A percentile compares a stretch with the other conserved stretches of the same genome.
These are phyloP conservation scores for Phytophthora idaei DNA, from an alignment of 352 stramenopile species.

Conservation along the genomic window DNA sequence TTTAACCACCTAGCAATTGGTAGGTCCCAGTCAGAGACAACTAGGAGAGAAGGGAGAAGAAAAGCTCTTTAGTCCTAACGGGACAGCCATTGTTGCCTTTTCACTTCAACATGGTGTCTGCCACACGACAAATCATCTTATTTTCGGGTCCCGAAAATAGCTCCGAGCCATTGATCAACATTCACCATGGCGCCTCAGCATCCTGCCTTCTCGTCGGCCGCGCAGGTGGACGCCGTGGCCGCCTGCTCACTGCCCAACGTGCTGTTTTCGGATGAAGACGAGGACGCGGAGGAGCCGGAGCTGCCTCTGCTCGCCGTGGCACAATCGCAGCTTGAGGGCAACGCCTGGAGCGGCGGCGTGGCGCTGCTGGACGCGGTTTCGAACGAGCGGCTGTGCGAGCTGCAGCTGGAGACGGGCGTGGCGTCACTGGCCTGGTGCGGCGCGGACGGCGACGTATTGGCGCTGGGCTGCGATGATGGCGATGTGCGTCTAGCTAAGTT, in stretches of 20 bases:
- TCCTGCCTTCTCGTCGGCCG: conserved; percentile 30
- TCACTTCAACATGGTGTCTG: conserved; percentile 25
- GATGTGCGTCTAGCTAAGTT: conserved; percentile 62
- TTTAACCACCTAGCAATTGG: conserved; percentile 5
- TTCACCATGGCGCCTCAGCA: conserved; percentile 20
- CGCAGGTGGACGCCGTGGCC: conserved; percentile 58
- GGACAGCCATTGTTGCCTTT: conserved; percentile 13
- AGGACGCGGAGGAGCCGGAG: conserved; percentile 29
- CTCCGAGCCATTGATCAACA: conserved; percentile 1
- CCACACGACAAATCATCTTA: conserved; percentile 8
- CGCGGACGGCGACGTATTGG: conserved; percentile 52
- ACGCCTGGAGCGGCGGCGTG: conserved; percentile 72
- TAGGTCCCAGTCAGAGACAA: conserved; percentile 17
- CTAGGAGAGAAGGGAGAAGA: conserved; percentile 32
- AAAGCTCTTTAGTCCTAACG: conserved; percentile 12
- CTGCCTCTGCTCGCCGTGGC: conserved; percentile 60
- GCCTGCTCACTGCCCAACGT: conserved; percentile 31
- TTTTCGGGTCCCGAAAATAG: conserved; percentile 4
- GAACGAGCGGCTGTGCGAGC: conserved; percentile 47
- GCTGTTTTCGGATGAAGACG: conserved; percentile 32
- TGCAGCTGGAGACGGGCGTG: conserved; percentile 56
- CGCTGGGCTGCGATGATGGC: conserved; percentile 73
- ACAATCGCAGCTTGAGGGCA: conserved; percentile 77
- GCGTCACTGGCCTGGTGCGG: conserved; percentile 62
- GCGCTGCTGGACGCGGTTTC: conserved; percentile 51